Evolutionary conservation across 2,329 filamentous ascomycete species (phyloP).

Genomic region (Emmonsia crescens): DNA sequence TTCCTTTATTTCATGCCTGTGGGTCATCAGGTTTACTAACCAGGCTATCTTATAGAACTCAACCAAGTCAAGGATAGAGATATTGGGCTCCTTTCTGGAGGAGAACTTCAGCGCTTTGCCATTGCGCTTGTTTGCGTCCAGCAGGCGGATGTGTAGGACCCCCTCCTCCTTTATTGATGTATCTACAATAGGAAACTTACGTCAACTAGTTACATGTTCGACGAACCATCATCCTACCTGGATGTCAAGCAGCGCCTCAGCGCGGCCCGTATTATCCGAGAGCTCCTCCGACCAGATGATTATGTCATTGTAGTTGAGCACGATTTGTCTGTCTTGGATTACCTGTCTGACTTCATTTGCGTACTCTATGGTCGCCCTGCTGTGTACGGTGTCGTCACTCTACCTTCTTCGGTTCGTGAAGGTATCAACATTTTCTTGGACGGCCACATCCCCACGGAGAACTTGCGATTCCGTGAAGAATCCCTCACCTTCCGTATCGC

Average conservation of each 20-base stretch:
- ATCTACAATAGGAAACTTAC: conserved; percentile 3
- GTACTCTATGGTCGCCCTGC: conserved; percentile 93
- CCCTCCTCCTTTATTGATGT: not conserved
- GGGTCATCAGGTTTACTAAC: not conserved
- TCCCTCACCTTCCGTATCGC: conserved; percentile 90
- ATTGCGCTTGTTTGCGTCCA: conserved; percentile 94
- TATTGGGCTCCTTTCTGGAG: conserved; percentile 81
- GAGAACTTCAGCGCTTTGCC: conserved; percentile 95
- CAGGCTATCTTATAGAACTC: conserved; percentile 48
- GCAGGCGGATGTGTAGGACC: conserved; percentile 69
- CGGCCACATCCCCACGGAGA: conserved; percentile 95
- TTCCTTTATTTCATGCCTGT: not conserved
- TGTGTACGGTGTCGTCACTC: conserved; percentile 93
- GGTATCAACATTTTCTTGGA: conserved; percentile 99
- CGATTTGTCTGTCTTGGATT: conserved; percentile 96
- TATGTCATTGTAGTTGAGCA: conserved; percentile 99
- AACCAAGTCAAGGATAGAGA: conserved; percentile 87
- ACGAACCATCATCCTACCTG: conserved; percentile 96
- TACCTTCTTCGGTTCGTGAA: conserved; percentile 92
- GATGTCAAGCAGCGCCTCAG: conserved; percentile 98
- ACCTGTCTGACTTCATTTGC: conserved; percentile 96
- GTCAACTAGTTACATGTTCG: conserved; percentile 78
- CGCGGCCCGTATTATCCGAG: conserved; percentile 84
- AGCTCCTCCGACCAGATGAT: conserved; percentile 74
- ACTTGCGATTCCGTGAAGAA: conserved; percentile 95